phyloP scores from a whole-genome alignment of 2,329 filamentous ascomycete genomes.

The Fusarium xylarioides region DNA sequence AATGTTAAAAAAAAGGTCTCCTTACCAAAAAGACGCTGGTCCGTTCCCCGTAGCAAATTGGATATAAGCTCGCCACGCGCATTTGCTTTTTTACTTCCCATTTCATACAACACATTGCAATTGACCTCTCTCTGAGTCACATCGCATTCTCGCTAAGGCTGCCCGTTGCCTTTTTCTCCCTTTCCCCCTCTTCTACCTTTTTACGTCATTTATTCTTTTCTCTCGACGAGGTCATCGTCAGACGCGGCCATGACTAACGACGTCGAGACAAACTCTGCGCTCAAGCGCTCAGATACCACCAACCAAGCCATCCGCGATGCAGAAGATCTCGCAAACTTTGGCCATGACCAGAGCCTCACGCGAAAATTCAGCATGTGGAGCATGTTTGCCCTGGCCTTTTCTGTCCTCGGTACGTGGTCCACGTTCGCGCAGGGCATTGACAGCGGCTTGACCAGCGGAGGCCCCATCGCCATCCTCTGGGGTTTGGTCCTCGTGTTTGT shows the following conservation, averaged over 20 bases:
- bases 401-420: conserved; percentile 66
- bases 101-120: background rate
- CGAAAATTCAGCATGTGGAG: conserved; percentile 63
- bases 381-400: conserved; percentile 66
- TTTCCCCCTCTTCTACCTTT: background rate
- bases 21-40: conserved; percentile 4
- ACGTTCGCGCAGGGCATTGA: conserved; percentile 61
- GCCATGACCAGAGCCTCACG: conserved; percentile 51
- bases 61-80: conserved; percentile 27
- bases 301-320: conserved; percentile 49
- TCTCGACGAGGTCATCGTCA: conserved; percentile 36
- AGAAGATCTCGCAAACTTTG: conserved; percentile 52
- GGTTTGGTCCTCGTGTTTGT: conserved; percentile 61
- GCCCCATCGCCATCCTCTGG: conserved; percentile 64
- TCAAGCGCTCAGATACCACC: conserved; percentile 32
- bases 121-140: background rate
- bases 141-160: conserved; percentile 22
- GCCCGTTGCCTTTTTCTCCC: conserved; percentile 31
- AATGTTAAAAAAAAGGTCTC: background rate
- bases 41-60: conserved; percentile 15
- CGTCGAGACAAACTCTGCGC: conserved; percentile 38
- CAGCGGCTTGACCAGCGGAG: conserved; percentile 63
- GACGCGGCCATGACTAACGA: conserved; percentile 40
- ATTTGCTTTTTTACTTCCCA: background rate
- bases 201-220: conserved; percentile 8